Evolutionary conservation across 139 green algal species (phyloP).

Genomic region (Nannochloris sp.): DNA sequence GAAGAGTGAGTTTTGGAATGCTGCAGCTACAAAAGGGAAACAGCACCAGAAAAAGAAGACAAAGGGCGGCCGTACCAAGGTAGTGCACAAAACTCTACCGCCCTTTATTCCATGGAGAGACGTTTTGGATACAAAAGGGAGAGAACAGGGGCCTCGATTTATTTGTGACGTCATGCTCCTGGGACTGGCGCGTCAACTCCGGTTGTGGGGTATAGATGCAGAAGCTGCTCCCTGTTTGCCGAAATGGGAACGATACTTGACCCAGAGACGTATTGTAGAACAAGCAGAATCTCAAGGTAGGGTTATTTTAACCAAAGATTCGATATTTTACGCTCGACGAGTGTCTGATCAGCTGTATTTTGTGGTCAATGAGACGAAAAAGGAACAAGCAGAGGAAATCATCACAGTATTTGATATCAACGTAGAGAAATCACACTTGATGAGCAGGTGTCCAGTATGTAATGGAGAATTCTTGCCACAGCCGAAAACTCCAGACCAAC

Average conservation of each 20-base stretch:
- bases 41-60: slow-evolving; percentile 1
- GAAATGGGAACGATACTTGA: slow-evolving; percentile 7
- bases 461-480: slow-evolving; percentile 39
- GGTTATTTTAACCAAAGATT: slow-evolving; percentile 42
- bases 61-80: background rate
- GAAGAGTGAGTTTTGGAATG: too few relatives aligned
- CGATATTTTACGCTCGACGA: slow-evolving; percentile 17
- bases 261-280: slow-evolving; percentile 27
- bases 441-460: slow-evolving; percentile 38
- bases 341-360: slow-evolving; percentile 25
- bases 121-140: background rate
- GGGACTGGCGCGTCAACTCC: slow-evolving; percentile 43
- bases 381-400: slow-evolving; percentile 40
- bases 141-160: slow-evolving; percentile 22
- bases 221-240: slow-evolving; percentile 4
- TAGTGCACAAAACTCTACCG: background rate
- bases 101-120: slow-evolving; percentile 22
- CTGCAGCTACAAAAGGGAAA: too few relatives aligned
- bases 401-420: slow-evolving; percentile 23
- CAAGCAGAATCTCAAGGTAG: slow-evolving; percentile 25
- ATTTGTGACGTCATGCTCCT: slow-evolving; percentile 39
- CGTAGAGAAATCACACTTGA: slow-evolving; percentile 13
- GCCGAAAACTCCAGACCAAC: slow-evolving; percentile 5
- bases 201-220: slow-evolving; percentile 42
- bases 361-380: slow-evolving; percentile 29